These are phyloP conservation scores for Coprinellus aureogranulatus DNA, from an alignment of 768 basidiomycete species.

Conservation along the genomic window DNA sequence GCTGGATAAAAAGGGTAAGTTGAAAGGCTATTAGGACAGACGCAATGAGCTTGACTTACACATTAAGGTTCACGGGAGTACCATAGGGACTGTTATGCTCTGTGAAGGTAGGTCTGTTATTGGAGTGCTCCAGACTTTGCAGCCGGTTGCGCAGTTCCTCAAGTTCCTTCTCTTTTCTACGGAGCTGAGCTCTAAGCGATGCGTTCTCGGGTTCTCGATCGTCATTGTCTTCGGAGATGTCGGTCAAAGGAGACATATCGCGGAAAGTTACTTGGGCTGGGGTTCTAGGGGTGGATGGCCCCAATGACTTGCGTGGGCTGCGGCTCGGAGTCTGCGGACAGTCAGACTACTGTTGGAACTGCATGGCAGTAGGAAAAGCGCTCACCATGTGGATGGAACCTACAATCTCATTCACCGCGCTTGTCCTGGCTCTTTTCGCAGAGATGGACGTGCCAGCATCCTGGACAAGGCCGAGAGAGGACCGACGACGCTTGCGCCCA, in stretches of 20 bases:
- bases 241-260: conserved; percentile 9
- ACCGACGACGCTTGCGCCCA: conserved; percentile 1
- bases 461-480: neutral
- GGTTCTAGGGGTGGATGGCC: too few species aligned
- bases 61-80: neutral
- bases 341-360: neutral
- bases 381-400: neutral
- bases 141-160: neutral
- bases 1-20: neutral
- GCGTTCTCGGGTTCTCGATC: neutral
- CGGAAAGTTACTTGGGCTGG: neutral
- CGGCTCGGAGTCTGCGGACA: neutral
- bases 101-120: neutral
- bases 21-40: neutral
- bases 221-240: conserved; percentile 5
- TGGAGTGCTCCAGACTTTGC: neutral
- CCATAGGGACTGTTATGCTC: neutral
- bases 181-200: neutral
- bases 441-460: neutral
- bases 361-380: neutral
- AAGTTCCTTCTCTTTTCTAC: conserved; percentile 2
- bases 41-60: neutral
- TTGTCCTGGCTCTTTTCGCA: conserved; percentile 3
- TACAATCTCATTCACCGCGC: neutral
- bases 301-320: neutral